A percentile compares a stretch with the other conserved stretches of the same genome.
Evolutionary conservation across 495 filamentous ascomycete species (phyloP).

Genomic region (Bombardia bombarda): DNA sequence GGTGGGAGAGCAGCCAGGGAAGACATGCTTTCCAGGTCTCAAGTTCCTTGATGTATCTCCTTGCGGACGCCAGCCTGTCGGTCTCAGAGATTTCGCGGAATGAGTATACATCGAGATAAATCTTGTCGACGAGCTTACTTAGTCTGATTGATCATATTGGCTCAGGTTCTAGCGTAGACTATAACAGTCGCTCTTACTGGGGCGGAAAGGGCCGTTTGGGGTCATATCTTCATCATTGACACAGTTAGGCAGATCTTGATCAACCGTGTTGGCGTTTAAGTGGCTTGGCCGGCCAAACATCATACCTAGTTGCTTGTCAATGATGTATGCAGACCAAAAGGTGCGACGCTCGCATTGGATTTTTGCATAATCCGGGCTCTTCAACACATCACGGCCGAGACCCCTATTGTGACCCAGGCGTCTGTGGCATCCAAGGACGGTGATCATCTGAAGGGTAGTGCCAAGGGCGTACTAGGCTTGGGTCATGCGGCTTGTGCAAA

Average conservation of each 20-base stretch:
- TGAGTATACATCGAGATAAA: slow-evolving; percentile 43
- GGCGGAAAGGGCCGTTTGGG: slow-evolving; percentile 18
- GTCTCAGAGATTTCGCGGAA: slow-evolving; percentile 33
- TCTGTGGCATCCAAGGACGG: slow-evolving; percentile 23
- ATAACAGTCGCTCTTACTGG: slow-evolving; percentile 27
- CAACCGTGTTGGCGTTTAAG: slow-evolving; percentile 45
- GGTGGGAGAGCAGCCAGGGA: slow-evolving; percentile 37
- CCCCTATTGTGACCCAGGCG: slow-evolving; percentile 13
- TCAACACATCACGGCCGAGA: slow-evolving; percentile 6
- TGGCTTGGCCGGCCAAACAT: slow-evolving; percentile 47
- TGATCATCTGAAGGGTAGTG: slow-evolving; percentile 16
- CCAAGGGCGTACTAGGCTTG: slow-evolving; percentile 21
- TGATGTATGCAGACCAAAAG: slow-evolving; percentile 49
- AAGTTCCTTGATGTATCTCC: slow-evolving; percentile 29
- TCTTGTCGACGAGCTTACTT: slow-evolving; percentile 23
- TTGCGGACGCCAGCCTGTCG: slow-evolving; percentile 30
- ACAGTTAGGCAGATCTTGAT: slow-evolving; percentile 44
- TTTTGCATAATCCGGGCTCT: slow-evolving; percentile 14
- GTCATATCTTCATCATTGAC: slow-evolving; percentile 49
- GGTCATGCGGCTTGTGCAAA: slow-evolving; percentile 15
- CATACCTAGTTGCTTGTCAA: slow-evolving; percentile 52
- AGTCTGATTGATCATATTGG: slow-evolving; percentile 1
- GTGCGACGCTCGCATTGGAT: slow-evolving; percentile 39
- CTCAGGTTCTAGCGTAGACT: slow-evolving; percentile 32
- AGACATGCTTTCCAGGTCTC: slow-evolving; percentile 26